phyloP scores from a whole-genome alignment of 2,329 filamentous ascomycete genomes.

The Colletotrichum tanaceti region DNA sequence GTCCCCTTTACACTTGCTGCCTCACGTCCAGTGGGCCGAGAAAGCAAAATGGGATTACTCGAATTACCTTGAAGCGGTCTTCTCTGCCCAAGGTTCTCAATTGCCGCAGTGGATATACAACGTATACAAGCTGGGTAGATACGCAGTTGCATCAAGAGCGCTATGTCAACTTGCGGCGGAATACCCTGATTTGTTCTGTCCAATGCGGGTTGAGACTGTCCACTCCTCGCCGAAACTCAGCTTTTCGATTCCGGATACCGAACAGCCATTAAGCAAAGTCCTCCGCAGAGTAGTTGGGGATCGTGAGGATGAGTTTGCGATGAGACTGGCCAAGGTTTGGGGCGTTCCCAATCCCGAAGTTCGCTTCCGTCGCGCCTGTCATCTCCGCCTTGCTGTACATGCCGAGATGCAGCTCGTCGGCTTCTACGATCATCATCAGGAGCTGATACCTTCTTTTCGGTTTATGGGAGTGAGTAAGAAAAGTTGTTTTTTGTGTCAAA shows the following conservation, averaged over 20 bases:
- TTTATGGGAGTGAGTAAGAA: too few relatives aligned
- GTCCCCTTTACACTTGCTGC: constrained; percentile 5
- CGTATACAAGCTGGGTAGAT: constrained; percentile 16
- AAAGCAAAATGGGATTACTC: constrained; percentile 27
- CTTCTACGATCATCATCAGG: too few relatives aligned
- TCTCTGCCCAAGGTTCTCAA: neutral
- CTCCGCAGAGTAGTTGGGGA: constrained; percentile 3
- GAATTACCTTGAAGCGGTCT: too few relatives aligned
- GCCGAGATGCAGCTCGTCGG: constrained; percentile 18
- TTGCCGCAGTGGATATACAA: constrained; percentile 12
- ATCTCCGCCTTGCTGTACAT: constrained; percentile 20
- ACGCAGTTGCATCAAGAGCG: constrained; percentile 5
- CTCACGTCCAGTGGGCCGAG: constrained; percentile 10
- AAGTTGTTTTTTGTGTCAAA: too few relatives aligned
- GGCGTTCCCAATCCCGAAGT: neutral
- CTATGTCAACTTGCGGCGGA: constrained; percentile 6
- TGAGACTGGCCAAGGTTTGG: constrained; percentile 11
- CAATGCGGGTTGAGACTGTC: constrained; percentile 8
- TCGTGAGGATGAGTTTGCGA: constrained; percentile 1
- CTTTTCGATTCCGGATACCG: neutral
- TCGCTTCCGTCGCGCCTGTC: neutral
- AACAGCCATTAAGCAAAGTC: neutral
- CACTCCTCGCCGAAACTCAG: neutral
- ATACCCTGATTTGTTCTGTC: constrained; percentile 2
- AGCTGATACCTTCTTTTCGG: too few relatives aligned